phyloP scores from a whole-genome alignment of 257 asterid species.

The Rhazya stricta region DNA sequence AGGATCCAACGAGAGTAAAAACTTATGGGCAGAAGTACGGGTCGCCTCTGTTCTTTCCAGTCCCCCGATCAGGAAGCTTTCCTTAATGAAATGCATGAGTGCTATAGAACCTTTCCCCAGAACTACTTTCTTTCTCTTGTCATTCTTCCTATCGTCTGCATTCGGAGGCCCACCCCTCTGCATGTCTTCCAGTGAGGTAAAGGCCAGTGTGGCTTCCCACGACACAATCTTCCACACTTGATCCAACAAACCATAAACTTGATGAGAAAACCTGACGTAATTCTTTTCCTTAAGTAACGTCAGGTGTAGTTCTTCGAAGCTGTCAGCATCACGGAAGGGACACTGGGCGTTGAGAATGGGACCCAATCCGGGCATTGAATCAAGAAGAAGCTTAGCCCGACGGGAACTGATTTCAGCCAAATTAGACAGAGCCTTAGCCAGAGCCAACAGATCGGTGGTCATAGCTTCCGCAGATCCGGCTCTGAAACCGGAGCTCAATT shows the following conservation, averaged over 20 bases:
- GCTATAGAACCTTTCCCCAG: slow-evolving; percentile 72
- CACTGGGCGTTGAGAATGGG: slow-evolving; percentile 26
- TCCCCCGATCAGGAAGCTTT: slow-evolving; percentile 32
- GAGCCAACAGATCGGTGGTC: slow-evolving; percentile 41
- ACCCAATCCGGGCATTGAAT: slow-evolving; percentile 33
- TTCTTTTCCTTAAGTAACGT: slow-evolving; percentile 38
- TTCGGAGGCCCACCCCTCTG: slow-evolving; percentile 18
- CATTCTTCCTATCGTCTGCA: slow-evolving; percentile 38
- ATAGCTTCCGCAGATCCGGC: slow-evolving; percentile 41
- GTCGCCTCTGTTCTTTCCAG: slow-evolving; percentile 14
- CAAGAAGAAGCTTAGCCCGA: slow-evolving; percentile 37
- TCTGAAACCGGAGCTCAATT: slow-evolving; percentile 63
- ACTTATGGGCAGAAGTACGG: slow-evolving; percentile 23
- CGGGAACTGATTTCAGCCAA: slow-evolving; percentile 53
- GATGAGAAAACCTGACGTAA: slow-evolving; percentile 41
- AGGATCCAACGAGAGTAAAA: slow-evolving; percentile 51
- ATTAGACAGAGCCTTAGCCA: slow-evolving; percentile 45
- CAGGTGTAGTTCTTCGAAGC: slow-evolving; percentile 34
- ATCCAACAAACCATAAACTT: slow-evolving; percentile 37
- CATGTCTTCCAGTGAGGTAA: slow-evolving; percentile 42
- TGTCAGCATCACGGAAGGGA: slow-evolving; percentile 8
- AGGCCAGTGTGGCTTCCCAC: slow-evolving; percentile 75
- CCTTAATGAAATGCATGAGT: slow-evolving; percentile 66
- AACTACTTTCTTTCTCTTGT: slow-evolving; percentile 65
- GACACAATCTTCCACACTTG: slow-evolving; percentile 52